Conservation (phyloP, 2,329 filamentous ascomycete species). For the Colletotrichum lini region DNA sequence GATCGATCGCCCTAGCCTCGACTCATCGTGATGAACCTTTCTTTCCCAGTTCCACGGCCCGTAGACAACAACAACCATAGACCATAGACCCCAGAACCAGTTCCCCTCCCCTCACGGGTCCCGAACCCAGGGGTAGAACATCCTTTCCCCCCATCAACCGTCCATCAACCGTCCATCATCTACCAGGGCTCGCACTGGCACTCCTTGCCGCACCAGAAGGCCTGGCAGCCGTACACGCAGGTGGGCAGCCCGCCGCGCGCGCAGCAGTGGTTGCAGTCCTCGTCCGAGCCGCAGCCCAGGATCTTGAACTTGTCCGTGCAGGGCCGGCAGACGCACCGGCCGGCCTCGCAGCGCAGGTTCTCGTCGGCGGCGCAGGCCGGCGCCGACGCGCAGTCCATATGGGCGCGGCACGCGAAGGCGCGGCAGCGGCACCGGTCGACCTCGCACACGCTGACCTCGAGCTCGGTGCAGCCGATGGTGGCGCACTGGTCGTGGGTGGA, state of each 20-base stretch:
- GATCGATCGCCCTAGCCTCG: not conserved
- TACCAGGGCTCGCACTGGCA: constrained; percentile 17
- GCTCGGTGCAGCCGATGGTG: constrained; percentile 5
- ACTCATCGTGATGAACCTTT: not conserved
- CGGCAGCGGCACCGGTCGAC: constrained; percentile 2
- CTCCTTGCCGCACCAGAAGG: constrained; percentile 5
- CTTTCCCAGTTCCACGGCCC: not conserved
- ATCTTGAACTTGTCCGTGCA: not conserved
- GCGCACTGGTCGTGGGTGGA: constrained; percentile 3
- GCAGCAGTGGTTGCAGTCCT: constrained; percentile 24
- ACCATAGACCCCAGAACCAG: too few species aligned
- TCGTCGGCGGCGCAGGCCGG: not conserved
- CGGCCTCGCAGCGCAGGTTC: constrained; percentile 11
- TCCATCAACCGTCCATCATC: not conserved
- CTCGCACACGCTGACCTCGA: not conserved
- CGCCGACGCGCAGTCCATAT: constrained; percentile 1
- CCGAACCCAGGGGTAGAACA: too few species aligned
- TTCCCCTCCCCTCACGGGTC: too few species aligned
- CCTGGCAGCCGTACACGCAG: not conserved
- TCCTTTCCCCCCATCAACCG: too few species aligned
- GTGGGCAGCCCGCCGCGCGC: not conserved
- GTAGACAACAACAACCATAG: not conserved
- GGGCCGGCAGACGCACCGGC: not conserved
- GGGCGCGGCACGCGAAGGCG: not conserved
- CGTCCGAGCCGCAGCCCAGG: not conserved